Percentiles rank a stretch among this genome's conserved stretches.
phyloP scores from a whole-genome alignment of 164 flowering plant genomes.

The Macadamia integrifolia region DNA sequence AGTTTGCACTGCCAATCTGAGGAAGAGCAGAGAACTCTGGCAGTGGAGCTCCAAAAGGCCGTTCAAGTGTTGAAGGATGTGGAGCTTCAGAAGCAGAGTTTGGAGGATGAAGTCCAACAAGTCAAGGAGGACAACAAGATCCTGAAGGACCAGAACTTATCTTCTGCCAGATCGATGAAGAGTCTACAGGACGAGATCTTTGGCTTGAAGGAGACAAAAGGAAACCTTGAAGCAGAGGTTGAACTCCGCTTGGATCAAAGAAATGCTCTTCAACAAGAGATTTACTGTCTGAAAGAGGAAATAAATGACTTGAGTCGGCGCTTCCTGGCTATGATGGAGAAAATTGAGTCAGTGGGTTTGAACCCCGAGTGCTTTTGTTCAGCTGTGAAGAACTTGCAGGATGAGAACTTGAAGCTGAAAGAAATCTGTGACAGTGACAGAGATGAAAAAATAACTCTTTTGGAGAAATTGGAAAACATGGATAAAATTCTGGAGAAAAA shows the following conservation, averaged over 20 bases:
- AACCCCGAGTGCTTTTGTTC: slow-evolving; percentile 40
- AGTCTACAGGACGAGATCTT: slow-evolving; percentile 47
- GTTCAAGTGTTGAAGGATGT: slow-evolving; percentile 60
- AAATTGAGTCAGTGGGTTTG: slow-evolving; percentile 60
- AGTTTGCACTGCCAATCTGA: slow-evolving; percentile 59
- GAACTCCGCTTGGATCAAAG: slow-evolving; percentile 41
- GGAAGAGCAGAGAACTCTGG: slow-evolving; percentile 58
- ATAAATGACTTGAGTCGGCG: slow-evolving; percentile 39
- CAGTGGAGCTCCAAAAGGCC: slow-evolving; percentile 52
- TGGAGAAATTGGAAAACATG: slow-evolving; percentile 48
- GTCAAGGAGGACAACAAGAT: slow-evolving; percentile 48
- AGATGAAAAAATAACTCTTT: slow-evolving; percentile 44
- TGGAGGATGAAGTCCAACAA: slow-evolving; percentile 49
- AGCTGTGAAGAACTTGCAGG: slow-evolving; percentile 59
- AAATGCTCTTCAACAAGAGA: slow-evolving; percentile 55
- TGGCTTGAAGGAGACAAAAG: slow-evolving; percentile 53
- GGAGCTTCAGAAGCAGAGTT: slow-evolving; percentile 40
- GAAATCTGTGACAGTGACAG: slow-evolving; percentile 35
- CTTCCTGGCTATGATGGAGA: slow-evolving; percentile 44
- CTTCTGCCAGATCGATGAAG: slow-evolving; percentile 37
- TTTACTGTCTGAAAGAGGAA: slow-evolving; percentile 56
- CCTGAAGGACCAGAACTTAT: slow-evolving; percentile 46
- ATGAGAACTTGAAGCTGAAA: slow-evolving; percentile 62
- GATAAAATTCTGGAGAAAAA: slow-evolving; percentile 40
- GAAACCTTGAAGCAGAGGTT: slow-evolving; percentile 66